phyloP scores from a whole-genome alignment of 2,329 filamentous ascomycete genomes.

The Laburnicola sp. region DNA sequence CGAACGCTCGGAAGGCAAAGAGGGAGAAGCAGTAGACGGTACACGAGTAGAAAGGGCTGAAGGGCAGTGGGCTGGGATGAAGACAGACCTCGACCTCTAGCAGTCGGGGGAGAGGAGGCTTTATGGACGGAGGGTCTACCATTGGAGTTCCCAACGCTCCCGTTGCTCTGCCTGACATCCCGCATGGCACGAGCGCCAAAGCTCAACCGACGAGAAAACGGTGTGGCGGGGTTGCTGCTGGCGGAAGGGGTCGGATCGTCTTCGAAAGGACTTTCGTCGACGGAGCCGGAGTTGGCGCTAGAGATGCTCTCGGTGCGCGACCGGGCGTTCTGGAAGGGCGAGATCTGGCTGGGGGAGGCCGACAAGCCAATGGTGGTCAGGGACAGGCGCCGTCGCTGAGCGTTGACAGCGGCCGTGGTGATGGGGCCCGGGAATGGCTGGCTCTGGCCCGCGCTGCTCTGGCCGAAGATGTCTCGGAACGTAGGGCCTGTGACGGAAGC shows the following conservation, averaged over 20 bases:
- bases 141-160: conserved; percentile 60
- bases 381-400: conserved; percentile 54
- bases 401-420: conserved; percentile 53
- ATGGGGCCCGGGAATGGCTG: conserved; percentile 50
- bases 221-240: conserved; percentile 67
- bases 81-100: conserved; percentile 62
- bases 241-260: conserved; percentile 58
- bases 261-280: conserved; percentile 56
- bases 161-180: conserved; percentile 63
- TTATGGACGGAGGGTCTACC: conserved; percentile 60
- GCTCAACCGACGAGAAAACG: conserved; percentile 83
- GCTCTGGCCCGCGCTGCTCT: conserved; percentile 38
- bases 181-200: conserved; percentile 81
- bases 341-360: conserved; percentile 48
- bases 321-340: conserved; percentile 46
- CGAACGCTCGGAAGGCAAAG: conserved; percentile 24
- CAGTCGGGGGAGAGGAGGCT: conserved; percentile 56
- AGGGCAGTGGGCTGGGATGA: conserved; percentile 46
- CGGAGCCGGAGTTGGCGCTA: conserved; percentile 51
- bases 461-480: conserved; percentile 53
- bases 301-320: conserved; percentile 53
- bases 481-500: conserved; percentile 54
- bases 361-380: conserved; percentile 54
- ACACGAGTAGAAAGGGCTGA: conserved; percentile 29
- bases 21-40: conserved; percentile 25